Base-by-base conservation (phyloP, 176 grass and related monocot genomes). In the Rhynchospora breviuscula region DNA sequence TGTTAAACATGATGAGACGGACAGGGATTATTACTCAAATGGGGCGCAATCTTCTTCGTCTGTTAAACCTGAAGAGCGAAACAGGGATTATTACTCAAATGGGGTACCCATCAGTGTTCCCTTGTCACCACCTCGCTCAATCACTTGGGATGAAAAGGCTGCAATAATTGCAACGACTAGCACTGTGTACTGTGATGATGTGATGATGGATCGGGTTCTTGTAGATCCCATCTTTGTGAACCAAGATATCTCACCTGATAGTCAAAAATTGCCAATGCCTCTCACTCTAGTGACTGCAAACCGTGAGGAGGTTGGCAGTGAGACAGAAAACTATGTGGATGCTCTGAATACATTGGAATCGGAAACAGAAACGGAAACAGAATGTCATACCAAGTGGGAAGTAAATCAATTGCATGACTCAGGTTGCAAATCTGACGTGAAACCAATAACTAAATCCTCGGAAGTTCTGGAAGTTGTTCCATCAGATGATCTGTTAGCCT, bases 261-360 rank as follows among this genome's bases (percentile, higher is more conserved):
- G 68, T 81, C 59, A 35, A 73, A 91, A 92, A 84, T 63, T 87
- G 17, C 46, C 79, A 52, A 85, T 87, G 78, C 21, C 82, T 43
- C 85, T 80, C 53, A 90, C 86, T 85, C 64, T 82, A 79, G 67
- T 86, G 31, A 95, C 45, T 67, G 58, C 59, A 63, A 62, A 86
- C 79, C 67, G 45, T 74, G 93, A 95, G 83, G 91, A 90, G 82
- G 84, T 90, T 48, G 73, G 84, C 77, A 87, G 91, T 90, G 96
- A 95, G 86, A 60, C 89, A 63, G 96, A 99, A 26, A 95, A 92
- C 83, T 99, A 95, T 81, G 77, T 95, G 81, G 96, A 99, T 90
- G 96, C 96, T 86, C 86, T 93, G 43, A 95, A 93, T 46, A 99
- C 88, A 48, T 79, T 95, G 79, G 96, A 99, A 85, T 95, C 93